Evolutionary conservation across 805 yeast genomes (phyloP).

Genomic region (Tetrapisispora iriomotensis): DNA sequence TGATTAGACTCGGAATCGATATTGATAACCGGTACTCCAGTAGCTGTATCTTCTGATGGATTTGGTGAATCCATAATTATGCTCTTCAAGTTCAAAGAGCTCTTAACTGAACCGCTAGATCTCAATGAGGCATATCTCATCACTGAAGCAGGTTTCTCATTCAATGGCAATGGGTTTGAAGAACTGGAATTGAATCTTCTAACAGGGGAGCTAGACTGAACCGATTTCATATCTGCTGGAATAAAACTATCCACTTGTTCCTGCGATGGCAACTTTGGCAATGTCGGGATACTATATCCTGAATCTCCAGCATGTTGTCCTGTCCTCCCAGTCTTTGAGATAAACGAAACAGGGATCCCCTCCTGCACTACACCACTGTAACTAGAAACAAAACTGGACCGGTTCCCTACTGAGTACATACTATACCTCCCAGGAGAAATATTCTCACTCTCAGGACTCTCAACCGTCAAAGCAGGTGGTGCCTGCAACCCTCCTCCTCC

Average conservation of each 20-base stretch:
- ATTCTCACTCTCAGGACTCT: neutral
- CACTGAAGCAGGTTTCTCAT: neutral
- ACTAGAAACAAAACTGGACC: conserved; percentile 22
- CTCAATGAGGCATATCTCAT: conserved; percentile 1
- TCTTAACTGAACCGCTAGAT: neutral
- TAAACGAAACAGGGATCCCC: conserved; percentile 25
- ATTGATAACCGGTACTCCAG: neutral
- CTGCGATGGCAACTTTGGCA: conserved; percentile 12
- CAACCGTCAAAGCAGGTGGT: neutral
- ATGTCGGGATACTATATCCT: conserved; percentile 4
- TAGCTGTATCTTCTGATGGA: neutral
- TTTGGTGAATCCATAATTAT: neutral
- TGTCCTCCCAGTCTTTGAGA: conserved; percentile 11
- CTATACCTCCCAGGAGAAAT: neutral
- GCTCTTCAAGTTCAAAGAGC: neutral
- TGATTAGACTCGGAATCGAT: no score
- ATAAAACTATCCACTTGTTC: conserved; percentile 2
- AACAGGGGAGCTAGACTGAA: no score
- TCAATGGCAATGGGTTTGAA: neutral
- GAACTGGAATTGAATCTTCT: conserved; percentile 1
- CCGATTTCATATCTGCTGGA: neutral
- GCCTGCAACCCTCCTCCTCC: neutral
- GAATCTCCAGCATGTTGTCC: neutral
- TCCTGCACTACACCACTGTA: conserved; percentile 28
- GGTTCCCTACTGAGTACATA: conserved; percentile 7